phyloP scores from a whole-genome alignment of 164 flowering plant genomes.

The Aristolochia californica region DNA sequence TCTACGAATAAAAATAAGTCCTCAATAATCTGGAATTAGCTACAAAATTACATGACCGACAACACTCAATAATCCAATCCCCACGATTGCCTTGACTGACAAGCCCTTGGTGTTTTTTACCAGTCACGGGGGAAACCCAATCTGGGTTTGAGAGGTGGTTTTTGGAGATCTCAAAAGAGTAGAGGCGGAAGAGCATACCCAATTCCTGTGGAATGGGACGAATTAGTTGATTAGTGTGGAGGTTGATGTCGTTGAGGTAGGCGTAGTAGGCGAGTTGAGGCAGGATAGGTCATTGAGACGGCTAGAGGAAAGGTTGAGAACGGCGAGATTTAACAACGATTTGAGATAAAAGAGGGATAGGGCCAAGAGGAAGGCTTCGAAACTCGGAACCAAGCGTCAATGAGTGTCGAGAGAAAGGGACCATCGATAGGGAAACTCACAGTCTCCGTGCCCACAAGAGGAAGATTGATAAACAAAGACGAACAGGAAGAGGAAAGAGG shows the following conservation, averaged over 20 bases:
- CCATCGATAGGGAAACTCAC: conserved; percentile 73
- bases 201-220: conserved; percentile 70
- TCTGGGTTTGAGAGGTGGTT: conserved; percentile 54
- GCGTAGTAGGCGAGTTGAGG: conserved; percentile 63
- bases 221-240: conserved; percentile 51
- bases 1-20: neutral
- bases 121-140: conserved; percentile 65
- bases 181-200: conserved; percentile 51
- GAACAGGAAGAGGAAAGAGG: too few relatives aligned
- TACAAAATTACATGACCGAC: conserved; percentile 64
- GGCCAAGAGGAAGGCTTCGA: too few relatives aligned
- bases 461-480: too few relatives aligned
- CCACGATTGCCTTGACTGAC: conserved; percentile 72
- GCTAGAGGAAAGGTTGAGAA: conserved; percentile 79
- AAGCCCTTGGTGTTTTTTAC: conserved; percentile 45
- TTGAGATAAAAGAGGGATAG: conserved; percentile 70
- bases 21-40: conserved; percentile 77
- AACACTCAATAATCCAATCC: conserved; percentile 91
- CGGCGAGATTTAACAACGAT: conserved; percentile 69
- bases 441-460: too few relatives aligned
- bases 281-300: conserved; percentile 51
- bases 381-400: conserved; percentile 65
- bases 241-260: conserved; percentile 82
- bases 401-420: conserved; percentile 75
- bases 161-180: conserved; percentile 64